These are phyloP conservation scores for Aristolochia fimbriata DNA, from an alignment of 164 flowering plant genomes.

Conservation along the genomic window DNA sequence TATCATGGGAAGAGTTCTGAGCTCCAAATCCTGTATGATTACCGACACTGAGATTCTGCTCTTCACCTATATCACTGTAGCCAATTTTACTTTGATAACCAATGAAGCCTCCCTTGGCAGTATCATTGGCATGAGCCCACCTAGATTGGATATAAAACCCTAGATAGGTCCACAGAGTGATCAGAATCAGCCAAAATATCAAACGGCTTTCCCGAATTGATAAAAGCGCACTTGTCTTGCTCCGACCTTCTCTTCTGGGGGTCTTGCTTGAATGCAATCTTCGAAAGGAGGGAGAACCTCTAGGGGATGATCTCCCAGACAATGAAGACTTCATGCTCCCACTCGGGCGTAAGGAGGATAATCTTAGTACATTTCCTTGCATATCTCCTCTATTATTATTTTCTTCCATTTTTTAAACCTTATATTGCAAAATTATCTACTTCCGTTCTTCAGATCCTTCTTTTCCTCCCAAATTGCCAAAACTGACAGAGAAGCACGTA, in stretches of 20 bases:
- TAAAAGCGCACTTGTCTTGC: constrained; percentile 25
- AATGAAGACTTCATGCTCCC: constrained; percentile 52
- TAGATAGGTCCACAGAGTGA: constrained; percentile 91
- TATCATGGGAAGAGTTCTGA: constrained; percentile 12
- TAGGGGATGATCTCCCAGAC: constrained; percentile 74
- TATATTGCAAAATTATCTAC: not conserved
- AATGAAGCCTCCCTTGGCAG: constrained; percentile 34
- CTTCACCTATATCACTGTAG: constrained; percentile 8
- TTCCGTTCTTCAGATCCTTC: no score
- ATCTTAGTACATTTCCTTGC: constrained; percentile 27
- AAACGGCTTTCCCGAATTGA: constrained; percentile 62
- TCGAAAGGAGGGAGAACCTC: constrained; percentile 58
- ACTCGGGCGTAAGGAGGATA: constrained; percentile 34
- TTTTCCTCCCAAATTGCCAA: no score
- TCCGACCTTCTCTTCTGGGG: constrained; percentile 59
- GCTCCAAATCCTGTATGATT: constrained; percentile 12
- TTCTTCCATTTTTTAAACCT: constrained; percentile 38
- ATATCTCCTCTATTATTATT: constrained; percentile 23
- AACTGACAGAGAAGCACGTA: no score
- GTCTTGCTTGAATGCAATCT: constrained; percentile 55
- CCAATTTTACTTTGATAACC: constrained; percentile 40
- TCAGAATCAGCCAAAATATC: constrained; percentile 74
- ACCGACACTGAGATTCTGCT: constrained; percentile 20
- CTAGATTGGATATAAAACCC: constrained; percentile 88
- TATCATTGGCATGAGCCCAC: constrained; percentile 84